Evolutionary conservation across 2,329 filamentous ascomycete species (phyloP).

Genomic region (Karstenula rhodostoma): DNA sequence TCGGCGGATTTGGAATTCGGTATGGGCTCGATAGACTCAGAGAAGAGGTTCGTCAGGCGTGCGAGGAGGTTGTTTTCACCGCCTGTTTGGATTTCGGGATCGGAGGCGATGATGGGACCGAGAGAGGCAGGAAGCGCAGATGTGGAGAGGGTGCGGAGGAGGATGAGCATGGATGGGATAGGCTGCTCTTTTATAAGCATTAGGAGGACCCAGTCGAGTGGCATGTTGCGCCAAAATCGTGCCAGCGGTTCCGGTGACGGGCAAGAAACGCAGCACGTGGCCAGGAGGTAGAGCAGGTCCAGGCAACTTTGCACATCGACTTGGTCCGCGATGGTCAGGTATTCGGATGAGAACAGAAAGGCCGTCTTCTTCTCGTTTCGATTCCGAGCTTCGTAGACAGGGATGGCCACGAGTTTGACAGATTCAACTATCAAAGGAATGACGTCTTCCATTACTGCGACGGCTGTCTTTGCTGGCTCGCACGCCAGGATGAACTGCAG

Average conservation of each 20-base stretch:
- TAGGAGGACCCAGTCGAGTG: constrained; percentile 71
- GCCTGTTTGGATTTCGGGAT: constrained; percentile 48
- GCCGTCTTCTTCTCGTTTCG: constrained; percentile 36
- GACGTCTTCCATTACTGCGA: constrained; percentile 66
- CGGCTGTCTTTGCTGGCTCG: constrained; percentile 66
- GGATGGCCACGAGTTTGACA: constrained; percentile 64
- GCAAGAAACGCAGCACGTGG: constrained; percentile 63
- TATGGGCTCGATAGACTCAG: constrained; percentile 59
- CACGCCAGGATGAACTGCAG: constrained; percentile 70
- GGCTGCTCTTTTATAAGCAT: constrained; percentile 74
- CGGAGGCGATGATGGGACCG: constrained; percentile 67
- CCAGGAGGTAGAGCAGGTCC: constrained; percentile 70
- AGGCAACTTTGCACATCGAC: constrained; percentile 71
- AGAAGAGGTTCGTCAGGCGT: constrained; percentile 68
- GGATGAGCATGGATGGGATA: constrained; percentile 67
- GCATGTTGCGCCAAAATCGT: constrained; percentile 73
- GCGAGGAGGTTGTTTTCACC: constrained; percentile 64
- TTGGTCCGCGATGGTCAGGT: constrained; percentile 60
- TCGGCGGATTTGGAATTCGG: constrained; percentile 33
- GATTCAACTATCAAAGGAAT: constrained; percentile 55
- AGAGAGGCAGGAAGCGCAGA: constrained; percentile 71
- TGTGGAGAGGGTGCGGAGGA: constrained; percentile 71
- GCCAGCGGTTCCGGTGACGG: constrained; percentile 50
- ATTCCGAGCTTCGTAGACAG: constrained; percentile 50
- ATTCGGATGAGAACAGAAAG: constrained; percentile 47